Evolutionary conservation across 2,329 filamentous ascomycete genomes (phyloP).

Genomic region (Penicillium sumatraense): DNA sequence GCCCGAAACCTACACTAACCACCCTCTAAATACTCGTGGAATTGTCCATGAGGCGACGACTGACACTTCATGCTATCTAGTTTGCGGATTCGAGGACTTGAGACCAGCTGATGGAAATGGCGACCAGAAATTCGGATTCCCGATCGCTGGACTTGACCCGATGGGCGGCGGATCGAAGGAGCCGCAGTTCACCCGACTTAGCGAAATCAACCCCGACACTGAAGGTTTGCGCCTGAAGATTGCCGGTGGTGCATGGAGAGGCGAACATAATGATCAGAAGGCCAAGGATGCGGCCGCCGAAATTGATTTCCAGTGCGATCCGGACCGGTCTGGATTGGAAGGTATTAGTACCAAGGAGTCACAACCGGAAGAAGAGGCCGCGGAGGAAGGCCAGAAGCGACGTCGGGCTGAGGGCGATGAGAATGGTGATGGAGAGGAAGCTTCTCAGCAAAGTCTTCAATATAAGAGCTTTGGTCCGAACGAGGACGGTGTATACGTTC

Average conservation of each 20-base stretch:
- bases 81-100: slow-evolving; percentile 73
- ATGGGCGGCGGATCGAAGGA: slow-evolving; percentile 57
- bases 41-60: not conserved
- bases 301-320: slow-evolving; percentile 84
- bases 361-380: slow-evolving; percentile 22
- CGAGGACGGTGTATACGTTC: slow-evolving; percentile 62
- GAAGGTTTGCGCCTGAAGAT: slow-evolving; percentile 76
- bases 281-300: slow-evolving; percentile 68
- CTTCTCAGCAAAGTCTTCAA: slow-evolving; percentile 63
- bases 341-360: slow-evolving; percentile 37
- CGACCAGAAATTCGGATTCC: slow-evolving; percentile 62
- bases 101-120: slow-evolving; percentile 54
- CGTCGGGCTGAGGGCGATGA: slow-evolving; percentile 27
- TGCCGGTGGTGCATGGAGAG: slow-evolving; percentile 60
- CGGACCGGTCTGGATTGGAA: slow-evolving; percentile 73
- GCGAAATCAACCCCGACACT: slow-evolving; percentile 66
- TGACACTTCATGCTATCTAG: slow-evolving; percentile 46
- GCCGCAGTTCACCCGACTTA: slow-evolving; percentile 68
- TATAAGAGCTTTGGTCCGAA: slow-evolving; percentile 74
- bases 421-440: slow-evolving; percentile 22
- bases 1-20: not conserved
- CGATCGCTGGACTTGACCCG: slow-evolving; percentile 74
- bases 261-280: slow-evolving; percentile 54
- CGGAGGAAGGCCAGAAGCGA: slow-evolving; percentile 29
- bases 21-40: too few species aligned